Evolutionary conservation across 768 basidiomycete species (phyloP).

Genomic region (Sarcomyxa edulis): DNA sequence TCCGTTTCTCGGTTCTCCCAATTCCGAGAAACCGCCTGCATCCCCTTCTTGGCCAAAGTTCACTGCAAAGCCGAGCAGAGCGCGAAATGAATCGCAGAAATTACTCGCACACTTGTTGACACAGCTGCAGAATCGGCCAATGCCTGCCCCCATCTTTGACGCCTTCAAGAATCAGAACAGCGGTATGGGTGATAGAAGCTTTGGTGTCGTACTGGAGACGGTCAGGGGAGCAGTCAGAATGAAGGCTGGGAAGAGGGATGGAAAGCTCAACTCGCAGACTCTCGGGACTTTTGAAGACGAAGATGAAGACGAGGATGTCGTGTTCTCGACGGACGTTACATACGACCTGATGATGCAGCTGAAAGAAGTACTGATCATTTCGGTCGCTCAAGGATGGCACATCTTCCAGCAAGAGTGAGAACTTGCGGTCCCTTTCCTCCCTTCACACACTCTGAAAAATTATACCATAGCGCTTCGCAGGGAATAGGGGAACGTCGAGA

Average conservation of each 20-base stretch:
- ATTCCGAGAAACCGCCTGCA: conserved; percentile 18
- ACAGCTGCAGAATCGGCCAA: conserved; percentile 52
- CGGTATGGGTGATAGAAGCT: conserved; percentile 22
- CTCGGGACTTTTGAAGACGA: conserved; percentile 23
- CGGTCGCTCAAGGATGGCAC: conserved; percentile 52
- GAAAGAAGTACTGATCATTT: conserved; percentile 47
- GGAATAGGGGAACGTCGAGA: conserved; percentile 6
- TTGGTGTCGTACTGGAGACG: conserved; percentile 38
- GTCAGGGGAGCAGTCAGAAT: conserved; percentile 39
- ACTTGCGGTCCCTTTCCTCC: neutral
- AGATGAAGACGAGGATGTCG: conserved; percentile 38
- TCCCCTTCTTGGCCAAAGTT: conserved; percentile 12
- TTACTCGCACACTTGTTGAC: conserved; percentile 59
- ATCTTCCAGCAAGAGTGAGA: conserved; percentile 48
- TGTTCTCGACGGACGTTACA: conserved; percentile 62
- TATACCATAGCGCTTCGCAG: conserved; percentile 5
- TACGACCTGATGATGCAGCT: conserved; percentile 60
- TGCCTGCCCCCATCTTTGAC: conserved; percentile 50
- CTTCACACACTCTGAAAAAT: no score
- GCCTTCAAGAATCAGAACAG: conserved; percentile 22
- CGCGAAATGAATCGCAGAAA: conserved; percentile 62
- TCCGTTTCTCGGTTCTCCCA: conserved; percentile 19
- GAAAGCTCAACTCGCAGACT: conserved; percentile 12
- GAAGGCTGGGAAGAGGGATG: conserved; percentile 19
- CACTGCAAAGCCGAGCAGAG: conserved; percentile 25